Percentiles rank a stretch among this genome's conserved stretches.
Evolutionary conservation across 495 filamentous ascomycete species (phyloP).

Genomic region (Aspergillus nanangensis): DNA sequence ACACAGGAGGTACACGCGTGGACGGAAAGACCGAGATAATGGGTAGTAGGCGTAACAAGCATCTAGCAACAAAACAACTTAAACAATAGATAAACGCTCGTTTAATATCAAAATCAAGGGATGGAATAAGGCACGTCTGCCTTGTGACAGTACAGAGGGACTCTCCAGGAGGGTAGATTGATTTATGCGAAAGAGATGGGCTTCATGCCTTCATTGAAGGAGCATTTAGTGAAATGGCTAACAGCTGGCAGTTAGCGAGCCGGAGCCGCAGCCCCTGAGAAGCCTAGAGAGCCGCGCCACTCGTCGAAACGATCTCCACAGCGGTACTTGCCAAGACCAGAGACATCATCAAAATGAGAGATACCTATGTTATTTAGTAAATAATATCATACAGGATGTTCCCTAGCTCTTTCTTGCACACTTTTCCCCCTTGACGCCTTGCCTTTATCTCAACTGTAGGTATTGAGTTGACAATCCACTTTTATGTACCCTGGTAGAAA

Average conservation of each 20-base stretch:
- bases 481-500: no score
- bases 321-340: slow-evolving; percentile 17
- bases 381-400: no score
- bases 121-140: slow-evolving; percentile 1
- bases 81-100: slow-evolving; percentile 6
- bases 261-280: slow-evolving; percentile 39
- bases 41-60: slow-evolving; percentile 5
- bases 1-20: no score
- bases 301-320: slow-evolving; percentile 22
- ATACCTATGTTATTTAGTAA: neutral
- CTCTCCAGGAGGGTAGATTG: neutral
- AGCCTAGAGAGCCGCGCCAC: slow-evolving; percentile 38
- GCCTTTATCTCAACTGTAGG: no score
- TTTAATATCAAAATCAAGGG: slow-evolving; percentile 4
- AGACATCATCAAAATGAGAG: neutral
- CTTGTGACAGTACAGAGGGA: neutral
- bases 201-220: slow-evolving; percentile 17
- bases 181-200: slow-evolving; percentile 6
- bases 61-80: slow-evolving; percentile 8
- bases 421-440: no score
- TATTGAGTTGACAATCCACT: no score
- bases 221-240: slow-evolving; percentile 22
- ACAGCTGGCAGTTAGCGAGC: slow-evolving; percentile 37
- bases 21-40: neutral
- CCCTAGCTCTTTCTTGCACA: no score